Conservation (phyloP, 177 flowering plant species). For the Telopea speciosissima region DNA sequence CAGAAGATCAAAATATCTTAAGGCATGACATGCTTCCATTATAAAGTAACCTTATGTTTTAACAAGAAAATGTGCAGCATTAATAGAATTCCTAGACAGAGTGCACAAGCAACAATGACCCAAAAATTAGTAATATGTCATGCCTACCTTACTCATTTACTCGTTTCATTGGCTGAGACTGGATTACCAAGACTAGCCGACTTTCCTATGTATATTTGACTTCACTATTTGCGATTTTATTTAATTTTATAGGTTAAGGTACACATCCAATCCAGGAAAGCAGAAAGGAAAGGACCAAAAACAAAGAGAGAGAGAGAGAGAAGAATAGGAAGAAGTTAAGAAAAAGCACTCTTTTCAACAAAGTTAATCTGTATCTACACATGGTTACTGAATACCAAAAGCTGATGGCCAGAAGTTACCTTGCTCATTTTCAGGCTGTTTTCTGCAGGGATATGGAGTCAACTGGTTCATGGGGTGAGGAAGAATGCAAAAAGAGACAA, state of each 20-base stretch:
- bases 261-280: neutral
- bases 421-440: conserved; percentile 7
- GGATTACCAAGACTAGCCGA: neutral
- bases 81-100: too few relatives aligned
- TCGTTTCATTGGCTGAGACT: neutral
- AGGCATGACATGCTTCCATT: too few relatives aligned
- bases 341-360: neutral
- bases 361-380: neutral
- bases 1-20: too few relatives aligned
- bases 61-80: too few relatives aligned
- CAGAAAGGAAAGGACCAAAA: neutral
- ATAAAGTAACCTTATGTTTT: too few relatives aligned
- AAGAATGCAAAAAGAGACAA: conserved; percentile 71
- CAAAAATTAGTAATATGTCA: neutral
- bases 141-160: neutral
- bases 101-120: too few relatives aligned
- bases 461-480: conserved; percentile 21
- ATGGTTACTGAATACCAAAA: neutral
- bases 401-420: neutral
- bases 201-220: neutral
- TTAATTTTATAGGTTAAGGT: neutral
- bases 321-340: neutral
- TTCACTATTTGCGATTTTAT: neutral
- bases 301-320: neutral
- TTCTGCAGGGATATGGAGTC: conserved; percentile 1